Percentiles rank a stretch among this genome's conserved stretches.
phyloP scores from a whole-genome alignment of 176 grass and related monocot genomes.

The Dactylis glomerata region DNA sequence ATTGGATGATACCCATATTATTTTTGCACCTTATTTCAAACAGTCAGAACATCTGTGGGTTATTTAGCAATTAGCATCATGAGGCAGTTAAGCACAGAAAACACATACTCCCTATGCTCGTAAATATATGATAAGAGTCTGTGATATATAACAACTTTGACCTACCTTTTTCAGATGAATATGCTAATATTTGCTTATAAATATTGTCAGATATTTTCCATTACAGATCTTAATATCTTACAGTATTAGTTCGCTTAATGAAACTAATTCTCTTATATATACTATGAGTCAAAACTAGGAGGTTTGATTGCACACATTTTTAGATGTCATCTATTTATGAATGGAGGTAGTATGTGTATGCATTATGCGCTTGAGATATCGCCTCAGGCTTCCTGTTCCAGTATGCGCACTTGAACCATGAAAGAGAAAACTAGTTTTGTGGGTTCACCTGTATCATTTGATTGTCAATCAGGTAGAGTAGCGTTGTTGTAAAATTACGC shows the following conservation, averaged over 20 bases:
- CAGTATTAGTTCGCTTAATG: not conserved
- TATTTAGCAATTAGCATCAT: slow-evolving; percentile 2
- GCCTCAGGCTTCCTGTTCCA: not conserved
- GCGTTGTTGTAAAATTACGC: not conserved
- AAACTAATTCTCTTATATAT: not conserved
- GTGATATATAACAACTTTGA: not conserved
- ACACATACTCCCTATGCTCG: not conserved
- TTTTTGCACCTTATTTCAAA: not conserved
- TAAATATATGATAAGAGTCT: not conserved
- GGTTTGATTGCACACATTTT: not conserved
- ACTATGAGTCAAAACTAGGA: not conserved
- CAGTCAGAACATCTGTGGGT: not conserved
- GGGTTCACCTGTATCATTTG: not conserved
- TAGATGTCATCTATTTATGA: not conserved
- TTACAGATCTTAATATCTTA: not conserved
- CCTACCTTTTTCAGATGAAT: not conserved
- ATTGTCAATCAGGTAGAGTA: not conserved
- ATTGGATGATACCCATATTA: not conserved
- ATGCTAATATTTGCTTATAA: not conserved
- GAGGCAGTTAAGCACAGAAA: not conserved
- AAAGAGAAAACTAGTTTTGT: not conserved
- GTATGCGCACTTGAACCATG: not conserved
- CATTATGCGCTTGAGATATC: not conserved
- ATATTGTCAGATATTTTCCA: not conserved
- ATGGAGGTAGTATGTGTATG: not conserved